A percentile compares a stretch with the other conserved stretches of the same genome.
Evolutionary conservation across 208 protist genomes (phyloP).

Genomic region (Naegleria gruberi): DNA sequence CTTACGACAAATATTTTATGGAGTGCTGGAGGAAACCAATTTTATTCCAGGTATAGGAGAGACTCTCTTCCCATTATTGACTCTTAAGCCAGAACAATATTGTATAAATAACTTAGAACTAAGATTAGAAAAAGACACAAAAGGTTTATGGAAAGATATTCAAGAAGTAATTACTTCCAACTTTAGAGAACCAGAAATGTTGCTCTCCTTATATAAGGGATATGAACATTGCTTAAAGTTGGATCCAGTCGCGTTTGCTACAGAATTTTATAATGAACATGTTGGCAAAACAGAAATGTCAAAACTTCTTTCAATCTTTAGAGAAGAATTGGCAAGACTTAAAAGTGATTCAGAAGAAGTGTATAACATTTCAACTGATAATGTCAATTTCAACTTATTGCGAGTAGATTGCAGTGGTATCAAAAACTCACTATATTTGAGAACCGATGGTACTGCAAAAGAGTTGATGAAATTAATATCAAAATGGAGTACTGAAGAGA

Average conservation of each 20-base stretch:
- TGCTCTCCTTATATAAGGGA: background rate
- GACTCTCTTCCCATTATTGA: slow-evolving; percentile 75
- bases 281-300: background rate
- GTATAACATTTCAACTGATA: background rate
- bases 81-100: slow-evolving; percentile 45
- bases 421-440: slow-evolving; percentile 56
- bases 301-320: background rate
- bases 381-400: background rate
- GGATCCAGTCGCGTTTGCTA: background rate
- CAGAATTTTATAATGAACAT: background rate
- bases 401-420: slow-evolving; percentile 63
- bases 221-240: background rate
- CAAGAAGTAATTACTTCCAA: background rate
- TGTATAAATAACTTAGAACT: background rate
- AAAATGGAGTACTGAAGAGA: slow-evolving; percentile 50
- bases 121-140: slow-evolving; percentile 28
- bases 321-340: background rate
- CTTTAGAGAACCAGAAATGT: background rate
- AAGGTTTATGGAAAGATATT: slow-evolving; percentile 35
- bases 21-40: slow-evolving; percentile 39
- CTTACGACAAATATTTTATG: slow-evolving; percentile 61
- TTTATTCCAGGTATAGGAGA: slow-evolving; percentile 68
- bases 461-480: slow-evolving; percentile 62
- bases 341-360: background rate
- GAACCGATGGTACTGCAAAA: slow-evolving; percentile 52